These are phyloP conservation scores for Penicillium egyptiacum DNA, from an alignment of 495 filamentous ascomycete genomes.

Conservation along the genomic window DNA sequence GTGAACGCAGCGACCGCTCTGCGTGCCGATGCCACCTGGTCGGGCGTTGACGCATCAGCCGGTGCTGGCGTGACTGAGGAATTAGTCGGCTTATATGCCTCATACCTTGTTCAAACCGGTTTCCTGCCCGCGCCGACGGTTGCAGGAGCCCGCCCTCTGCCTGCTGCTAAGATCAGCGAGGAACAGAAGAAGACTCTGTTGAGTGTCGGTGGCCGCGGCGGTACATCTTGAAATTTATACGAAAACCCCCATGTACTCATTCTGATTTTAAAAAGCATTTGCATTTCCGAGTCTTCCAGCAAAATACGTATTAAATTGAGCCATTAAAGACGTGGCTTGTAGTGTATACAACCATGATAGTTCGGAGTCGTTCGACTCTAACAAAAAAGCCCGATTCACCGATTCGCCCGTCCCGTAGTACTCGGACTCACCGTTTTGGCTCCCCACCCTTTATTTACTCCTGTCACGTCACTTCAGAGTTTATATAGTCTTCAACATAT, in stretches of 20 bases:
- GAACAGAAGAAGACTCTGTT: slow-evolving; percentile 52
- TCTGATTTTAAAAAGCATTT: slow-evolving; percentile 4
- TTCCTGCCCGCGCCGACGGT: slow-evolving; percentile 63
- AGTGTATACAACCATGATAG: neutral
- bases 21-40: slow-evolving; percentile 60
- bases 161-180: slow-evolving; percentile 45
- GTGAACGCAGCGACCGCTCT: slow-evolving; percentile 65
- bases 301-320: neutral
- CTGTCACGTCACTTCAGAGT: neutral
- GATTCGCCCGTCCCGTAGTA: slow-evolving; percentile 2
- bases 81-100: slow-evolving; percentile 69
- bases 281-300: neutral
- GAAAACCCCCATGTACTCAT: neutral
- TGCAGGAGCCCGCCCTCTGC: slow-evolving; percentile 46
- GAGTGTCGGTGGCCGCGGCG: slow-evolving; percentile 52
- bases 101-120: slow-evolving; percentile 68
- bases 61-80: slow-evolving; percentile 66
- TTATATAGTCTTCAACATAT: slow-evolving; percentile 1
- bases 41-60: slow-evolving; percentile 60
- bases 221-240: slow-evolving; percentile 26
- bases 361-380: neutral
- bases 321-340: slow-evolving; percentile 3
- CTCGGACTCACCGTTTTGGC: slow-evolving; percentile 6
- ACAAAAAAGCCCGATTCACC: slow-evolving; percentile 8
- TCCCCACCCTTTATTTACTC: neutral